Percentiles rank a stretch among this genome's conserved stretches.
phyloP scores from a whole-genome alignment of 2,329 filamentous ascomycete species.

The Epichloe amarillans region DNA sequence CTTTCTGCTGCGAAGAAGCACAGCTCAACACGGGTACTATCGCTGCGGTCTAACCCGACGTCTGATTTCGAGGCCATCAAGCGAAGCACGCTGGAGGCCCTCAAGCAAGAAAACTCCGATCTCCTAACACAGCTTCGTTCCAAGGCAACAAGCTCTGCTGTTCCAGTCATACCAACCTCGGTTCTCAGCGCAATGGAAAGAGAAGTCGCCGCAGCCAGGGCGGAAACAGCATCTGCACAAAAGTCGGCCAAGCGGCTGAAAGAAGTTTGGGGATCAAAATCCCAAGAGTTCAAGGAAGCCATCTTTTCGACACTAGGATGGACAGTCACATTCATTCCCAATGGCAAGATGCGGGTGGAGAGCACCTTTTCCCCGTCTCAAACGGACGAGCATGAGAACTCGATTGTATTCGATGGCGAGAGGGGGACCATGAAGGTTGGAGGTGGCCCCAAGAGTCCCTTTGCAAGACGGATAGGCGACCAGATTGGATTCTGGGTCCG shows the following conservation, averaged over 20 bases:
- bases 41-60: slow-evolving; percentile 85
- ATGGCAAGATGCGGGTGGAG: slow-evolving; percentile 87
- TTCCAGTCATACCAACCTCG: slow-evolving; percentile 59
- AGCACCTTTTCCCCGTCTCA: slow-evolving; percentile 64
- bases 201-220: slow-evolving; percentile 58
- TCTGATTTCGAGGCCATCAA: slow-evolving; percentile 77
- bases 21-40: slow-evolving; percentile 68
- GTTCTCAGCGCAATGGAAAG: slow-evolving; percentile 64
- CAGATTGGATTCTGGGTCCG: slow-evolving; percentile 94
- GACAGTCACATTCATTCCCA: slow-evolving; percentile 93
- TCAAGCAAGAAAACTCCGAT: slow-evolving; percentile 74
- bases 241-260: slow-evolving; percentile 79
- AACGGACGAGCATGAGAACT: slow-evolving; percentile 58
- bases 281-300: slow-evolving; percentile 86
- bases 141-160: slow-evolving; percentile 24
- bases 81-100: slow-evolving; percentile 58
- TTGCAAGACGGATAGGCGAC: slow-evolving; percentile 72
- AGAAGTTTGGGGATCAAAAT: slow-evolving; percentile 85
- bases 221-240: slow-evolving; percentile 57
- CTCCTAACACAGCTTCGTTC: slow-evolving; percentile 58
- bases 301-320: slow-evolving; percentile 86
- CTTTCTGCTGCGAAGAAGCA: slow-evolving; percentile 52
- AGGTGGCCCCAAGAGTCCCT: slow-evolving; percentile 74
- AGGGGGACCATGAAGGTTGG: slow-evolving; percentile 96
- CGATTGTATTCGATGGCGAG: slow-evolving; percentile 80